These are phyloP conservation scores for Penicillium carneum DNA, from an alignment of 2,329 filamentous ascomycete genomes.

Conservation along the genomic window DNA sequence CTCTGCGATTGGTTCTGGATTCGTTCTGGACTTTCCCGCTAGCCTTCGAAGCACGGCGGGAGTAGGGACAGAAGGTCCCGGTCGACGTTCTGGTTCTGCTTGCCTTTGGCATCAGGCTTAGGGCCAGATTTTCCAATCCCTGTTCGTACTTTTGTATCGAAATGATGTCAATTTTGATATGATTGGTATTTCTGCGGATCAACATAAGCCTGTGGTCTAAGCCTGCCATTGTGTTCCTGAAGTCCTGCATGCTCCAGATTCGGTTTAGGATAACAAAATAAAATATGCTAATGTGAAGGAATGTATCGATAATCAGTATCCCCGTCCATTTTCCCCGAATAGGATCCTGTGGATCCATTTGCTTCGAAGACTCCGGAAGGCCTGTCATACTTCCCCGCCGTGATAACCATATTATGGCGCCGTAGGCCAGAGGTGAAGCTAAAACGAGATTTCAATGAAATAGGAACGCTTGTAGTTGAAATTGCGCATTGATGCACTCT, in stretches of 20 bases:
- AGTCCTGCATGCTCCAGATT: background rate
- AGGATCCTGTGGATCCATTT: background rate
- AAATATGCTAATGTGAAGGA: background rate
- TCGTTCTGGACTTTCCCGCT: too few relatives aligned
- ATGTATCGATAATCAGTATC: background rate
- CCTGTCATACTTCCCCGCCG: background rate
- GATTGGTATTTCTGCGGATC: background rate
- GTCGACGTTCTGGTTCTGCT: background rate
- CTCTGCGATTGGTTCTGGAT: background rate
- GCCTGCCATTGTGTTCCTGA: background rate
- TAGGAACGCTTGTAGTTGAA: slow-evolving; percentile 5
- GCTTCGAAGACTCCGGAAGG: background rate
- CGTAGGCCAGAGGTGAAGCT: background rate
- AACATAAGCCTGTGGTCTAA: background rate
- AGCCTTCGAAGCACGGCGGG: background rate
- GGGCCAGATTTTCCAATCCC: background rate
- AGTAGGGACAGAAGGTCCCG: background rate
- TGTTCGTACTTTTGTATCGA: background rate
- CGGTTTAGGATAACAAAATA: background rate
- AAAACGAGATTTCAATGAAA: background rate
- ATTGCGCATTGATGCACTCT: background rate
- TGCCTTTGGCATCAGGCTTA: background rate
- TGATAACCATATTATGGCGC: slow-evolving; percentile 1
- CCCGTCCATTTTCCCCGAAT: background rate
- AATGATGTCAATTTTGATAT: background rate